These are phyloP conservation scores for Nothomitra cinnamomea DNA, from an alignment of 2,329 filamentous ascomycete species.

Conservation along the genomic window DNA sequence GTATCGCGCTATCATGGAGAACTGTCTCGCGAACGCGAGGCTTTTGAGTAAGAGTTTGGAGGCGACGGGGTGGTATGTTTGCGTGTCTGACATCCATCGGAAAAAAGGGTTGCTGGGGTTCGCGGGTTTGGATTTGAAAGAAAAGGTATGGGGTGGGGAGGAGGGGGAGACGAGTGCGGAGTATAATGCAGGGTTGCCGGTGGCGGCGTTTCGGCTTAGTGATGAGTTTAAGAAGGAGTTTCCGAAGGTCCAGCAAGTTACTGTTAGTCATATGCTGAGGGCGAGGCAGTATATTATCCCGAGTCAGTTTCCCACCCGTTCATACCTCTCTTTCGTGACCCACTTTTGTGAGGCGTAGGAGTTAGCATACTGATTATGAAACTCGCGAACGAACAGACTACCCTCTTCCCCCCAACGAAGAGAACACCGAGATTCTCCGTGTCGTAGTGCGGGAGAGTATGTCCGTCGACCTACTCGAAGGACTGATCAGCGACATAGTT, in stretches of 20 bases:
- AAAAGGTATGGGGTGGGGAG: conserved; percentile 22
- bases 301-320: conserved; percentile 24
- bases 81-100: conserved; percentile 48
- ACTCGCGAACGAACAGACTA: conserved; percentile 31
- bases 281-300: conserved; percentile 56
- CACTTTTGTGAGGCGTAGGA: no score
- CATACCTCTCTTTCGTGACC: not conserved
- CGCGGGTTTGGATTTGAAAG: conserved; percentile 20
- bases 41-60: conserved; percentile 46
- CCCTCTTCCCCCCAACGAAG: conserved; percentile 43
- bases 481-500: conserved; percentile 43
- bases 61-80: conserved; percentile 47
- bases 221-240: conserved; percentile 43
- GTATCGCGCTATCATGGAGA: conserved; percentile 48
- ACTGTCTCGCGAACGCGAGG: conserved; percentile 46
- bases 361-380: no score
- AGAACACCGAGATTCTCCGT: conserved; percentile 47
- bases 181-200: conserved; percentile 48
- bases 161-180: conserved; percentile 36
- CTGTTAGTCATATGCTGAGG: conserved; percentile 42
- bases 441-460: conserved; percentile 50
- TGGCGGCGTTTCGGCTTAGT: conserved; percentile 48
- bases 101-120: conserved; percentile 30
- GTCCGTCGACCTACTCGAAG: conserved; percentile 49
- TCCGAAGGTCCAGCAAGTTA: conserved; percentile 46